Evolutionary conservation across 1,284 basidiomycete species (phyloP).

Genomic region (Puccinia sorghi): DNA sequence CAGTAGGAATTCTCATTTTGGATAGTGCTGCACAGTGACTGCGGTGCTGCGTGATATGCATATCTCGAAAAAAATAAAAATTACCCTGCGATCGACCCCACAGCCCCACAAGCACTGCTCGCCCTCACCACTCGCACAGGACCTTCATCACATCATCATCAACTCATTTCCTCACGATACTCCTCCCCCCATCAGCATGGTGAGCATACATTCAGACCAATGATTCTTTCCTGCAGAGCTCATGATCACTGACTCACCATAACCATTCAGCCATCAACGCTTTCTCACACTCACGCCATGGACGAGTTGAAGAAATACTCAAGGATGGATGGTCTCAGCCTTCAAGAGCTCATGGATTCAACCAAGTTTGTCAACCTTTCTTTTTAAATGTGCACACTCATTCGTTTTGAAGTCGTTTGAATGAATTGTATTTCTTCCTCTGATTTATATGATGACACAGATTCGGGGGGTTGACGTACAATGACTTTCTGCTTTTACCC

Average conservation of each 20-base stretch:
- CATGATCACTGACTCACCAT: neutral
- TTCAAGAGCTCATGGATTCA: slow-evolving; percentile 87
- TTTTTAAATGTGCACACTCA: neutral
- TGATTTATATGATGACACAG: neutral
- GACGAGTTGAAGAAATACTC: slow-evolving; percentile 64
- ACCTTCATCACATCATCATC: neutral
- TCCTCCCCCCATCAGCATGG: no score
- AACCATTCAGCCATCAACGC: neutral
- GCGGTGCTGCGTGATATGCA: neutral
- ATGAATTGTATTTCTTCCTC: neutral
- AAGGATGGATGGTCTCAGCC: slow-evolving; percentile 79
- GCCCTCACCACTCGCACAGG: neutral
- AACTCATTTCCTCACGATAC: neutral
- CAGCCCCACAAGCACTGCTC: no score
- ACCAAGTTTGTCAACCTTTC: slow-evolving; percentile 62
- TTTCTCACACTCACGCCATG: slow-evolving; percentile 38
- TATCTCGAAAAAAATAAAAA: neutral
- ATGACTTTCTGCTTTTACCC: slow-evolving; percentile 70
- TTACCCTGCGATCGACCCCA: neutral
- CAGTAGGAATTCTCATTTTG: neutral
- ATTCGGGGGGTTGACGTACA: slow-evolving; percentile 89
- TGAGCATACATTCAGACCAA: no score
- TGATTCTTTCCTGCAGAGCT: no score
- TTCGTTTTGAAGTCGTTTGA: neutral
- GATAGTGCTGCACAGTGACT: neutral